Base-by-base conservation (phyloP, 768 basidiomycete genomes). In the Crepidotus variabilis region DNA sequence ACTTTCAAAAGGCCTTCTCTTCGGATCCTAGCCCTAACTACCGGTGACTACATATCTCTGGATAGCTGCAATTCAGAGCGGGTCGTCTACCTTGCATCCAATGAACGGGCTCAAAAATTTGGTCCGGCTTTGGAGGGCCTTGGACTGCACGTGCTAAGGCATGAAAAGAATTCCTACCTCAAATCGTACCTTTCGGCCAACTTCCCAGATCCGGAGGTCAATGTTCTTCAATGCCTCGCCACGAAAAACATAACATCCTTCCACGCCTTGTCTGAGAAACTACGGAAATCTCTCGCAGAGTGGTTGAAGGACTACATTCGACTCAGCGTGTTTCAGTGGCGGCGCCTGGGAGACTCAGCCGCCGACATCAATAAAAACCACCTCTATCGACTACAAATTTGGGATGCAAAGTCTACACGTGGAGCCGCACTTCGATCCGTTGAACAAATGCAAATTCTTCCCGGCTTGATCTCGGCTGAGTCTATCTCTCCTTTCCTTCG, bases 141-240 rank as follows among this genome's bases (percentile, higher is more conserved):
- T 20, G 45, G 22, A 13, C 50, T 63, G 10, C 51, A 50, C 1
- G 21, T 56, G 6, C 22, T 63, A 33, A 54, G 22, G 16, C 20
- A 35, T 34, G n/a, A 16, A 8, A 43, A 49, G 22, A 35, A 52
- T 21, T 13, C 21, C 5, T 6, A 28, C 28, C 28, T 57, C n/a
- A 28, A 39, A 11, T 4, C 16, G 16, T 51, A 52, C 43, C 47
- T 60, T 13, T 18, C 14, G 6, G 18, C 36, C 39, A 20, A 50
- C 2, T 60, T 62, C 50, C 51, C 56, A 4, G 43, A 56, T 18
- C 28, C 20, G 6, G 18, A 55, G 24, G 50, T 21, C 13, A 59
- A 59, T 21, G 28, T 62, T 33, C 36, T 59, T 10, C 43, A 50
- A 21, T 62, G 61, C 43, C 34, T 59, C 9, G 16, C 50, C 33